A percentile compares a stretch with the other conserved stretches of the same genome.
These are phyloP conservation scores for Sarocladium kiliense DNA, from an alignment of 2,329 filamentous ascomycete genomes.

Conservation along the genomic window DNA sequence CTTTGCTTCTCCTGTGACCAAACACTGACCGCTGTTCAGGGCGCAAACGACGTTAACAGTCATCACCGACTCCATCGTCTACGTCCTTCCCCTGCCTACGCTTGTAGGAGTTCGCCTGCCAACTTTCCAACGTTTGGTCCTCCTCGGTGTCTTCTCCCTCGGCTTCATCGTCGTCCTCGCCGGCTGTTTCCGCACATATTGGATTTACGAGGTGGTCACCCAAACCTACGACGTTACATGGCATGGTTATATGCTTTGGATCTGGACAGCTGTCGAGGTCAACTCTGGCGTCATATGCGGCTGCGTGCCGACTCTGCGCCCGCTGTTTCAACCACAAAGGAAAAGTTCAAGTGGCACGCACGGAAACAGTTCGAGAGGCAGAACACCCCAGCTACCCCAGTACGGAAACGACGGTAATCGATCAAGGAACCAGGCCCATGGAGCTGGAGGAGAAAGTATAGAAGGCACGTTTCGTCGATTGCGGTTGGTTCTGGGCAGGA, in stretches of 20 bases:
- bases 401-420: neutral
- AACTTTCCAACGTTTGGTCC: slow-evolving; percentile 25
- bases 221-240: slow-evolving; percentile 35
- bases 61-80: slow-evolving; percentile 29
- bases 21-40: slow-evolving; percentile 11
- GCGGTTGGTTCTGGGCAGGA: neutral
- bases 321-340: slow-evolving; percentile 16
- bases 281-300: slow-evolving; percentile 37
- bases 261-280: slow-evolving; percentile 36
- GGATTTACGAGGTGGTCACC: slow-evolving; percentile 27
- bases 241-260: slow-evolving; percentile 34
- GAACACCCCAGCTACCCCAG: neutral
- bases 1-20: neutral
- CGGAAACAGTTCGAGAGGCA: neutral
- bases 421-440: neutral
- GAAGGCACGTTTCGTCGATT: neutral
- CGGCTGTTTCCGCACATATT: slow-evolving; percentile 31
- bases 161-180: slow-evolving; percentile 32
- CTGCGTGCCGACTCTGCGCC: slow-evolving; percentile 29
- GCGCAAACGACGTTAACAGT: slow-evolving; percentile 27
- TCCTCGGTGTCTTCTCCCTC: slow-evolving; percentile 31
- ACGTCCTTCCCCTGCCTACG: slow-evolving; percentile 30
- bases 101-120: slow-evolving; percentile 27
- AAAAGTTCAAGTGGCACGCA: slow-evolving; percentile 4
- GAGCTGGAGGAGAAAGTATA: neutral